phyloP scores from a whole-genome alignment of 805 yeast species.

The Sungouiella blattae region DNA sequence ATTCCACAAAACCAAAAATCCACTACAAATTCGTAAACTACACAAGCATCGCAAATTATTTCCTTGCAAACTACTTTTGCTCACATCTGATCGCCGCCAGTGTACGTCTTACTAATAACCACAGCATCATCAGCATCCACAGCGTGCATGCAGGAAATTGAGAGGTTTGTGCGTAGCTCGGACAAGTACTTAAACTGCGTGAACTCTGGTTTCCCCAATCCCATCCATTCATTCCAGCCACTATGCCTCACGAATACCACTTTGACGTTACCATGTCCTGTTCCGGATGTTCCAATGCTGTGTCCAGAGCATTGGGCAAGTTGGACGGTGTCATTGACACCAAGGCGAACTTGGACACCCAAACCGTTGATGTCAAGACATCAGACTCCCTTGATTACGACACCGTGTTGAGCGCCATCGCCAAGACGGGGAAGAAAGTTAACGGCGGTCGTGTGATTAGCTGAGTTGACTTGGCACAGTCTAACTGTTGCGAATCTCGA shows the following conservation, averaged over 20 bases:
- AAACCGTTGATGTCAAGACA: constrained; percentile 76
- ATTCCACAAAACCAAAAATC: too few species aligned
- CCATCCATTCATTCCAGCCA: not conserved
- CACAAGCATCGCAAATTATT: too few species aligned
- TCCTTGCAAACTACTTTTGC: too few species aligned
- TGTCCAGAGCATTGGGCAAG: constrained; percentile 66
- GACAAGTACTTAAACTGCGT: not conserved
- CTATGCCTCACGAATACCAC: constrained; percentile 47
- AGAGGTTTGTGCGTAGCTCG: not conserved
- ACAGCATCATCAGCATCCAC: too few species aligned
- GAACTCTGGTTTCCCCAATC: not conserved
- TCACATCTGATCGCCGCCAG: too few species aligned
- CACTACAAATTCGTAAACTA: too few species aligned
- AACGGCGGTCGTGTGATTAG: constrained; percentile 51
- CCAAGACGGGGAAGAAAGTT: constrained; percentile 89
- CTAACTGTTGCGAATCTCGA: constrained; percentile 35
- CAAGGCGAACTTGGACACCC: constrained; percentile 74
- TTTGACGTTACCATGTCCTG: constrained; percentile 85
- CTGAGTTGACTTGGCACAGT: not conserved
- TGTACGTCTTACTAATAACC: too few species aligned
- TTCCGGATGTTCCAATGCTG: constrained; percentile 84
- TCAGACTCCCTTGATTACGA: constrained; percentile 58
- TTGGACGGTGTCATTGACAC: constrained; percentile 71
- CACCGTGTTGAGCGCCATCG: constrained; percentile 71
- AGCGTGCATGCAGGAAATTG: not conserved